These are phyloP conservation scores for Colletotrichum higginsianum DNA, from an alignment of 2,329 filamentous ascomycete species.

Conservation along the genomic window DNA sequence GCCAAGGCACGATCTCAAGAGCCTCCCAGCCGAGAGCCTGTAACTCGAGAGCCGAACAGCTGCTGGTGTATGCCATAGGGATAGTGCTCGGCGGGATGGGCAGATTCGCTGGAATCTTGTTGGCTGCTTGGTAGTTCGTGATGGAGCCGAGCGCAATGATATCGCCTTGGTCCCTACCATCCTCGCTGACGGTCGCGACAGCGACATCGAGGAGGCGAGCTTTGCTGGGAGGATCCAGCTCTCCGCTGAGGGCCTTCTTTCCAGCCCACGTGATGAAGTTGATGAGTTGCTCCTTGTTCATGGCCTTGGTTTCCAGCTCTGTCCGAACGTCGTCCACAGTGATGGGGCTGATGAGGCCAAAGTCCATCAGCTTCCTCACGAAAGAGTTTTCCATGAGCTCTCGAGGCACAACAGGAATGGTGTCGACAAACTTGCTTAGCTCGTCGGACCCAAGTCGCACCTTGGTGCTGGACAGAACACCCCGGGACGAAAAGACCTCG, in stretches of 20 bases:
- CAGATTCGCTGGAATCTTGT: conserved; percentile 84
- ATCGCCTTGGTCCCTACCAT: conserved; percentile 72
- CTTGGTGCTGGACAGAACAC: conserved; percentile 86
- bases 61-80: conserved; percentile 85
- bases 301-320: conserved; percentile 85
- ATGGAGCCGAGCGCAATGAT: conserved; percentile 86
- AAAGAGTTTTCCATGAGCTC: conserved; percentile 82
- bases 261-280: conserved; percentile 90
- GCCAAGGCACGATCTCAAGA: conserved; percentile 88
- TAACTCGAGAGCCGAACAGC: conserved; percentile 76
- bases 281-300: conserved; percentile 82
- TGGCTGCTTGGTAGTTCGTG: conserved; percentile 80
- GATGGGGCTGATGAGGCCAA: conserved; percentile 88
- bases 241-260: conserved; percentile 77
- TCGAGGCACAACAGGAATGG: conserved; percentile 88
- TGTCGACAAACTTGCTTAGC: conserved; percentile 82
- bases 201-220: conserved; percentile 83
- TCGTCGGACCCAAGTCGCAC: conserved; percentile 83
- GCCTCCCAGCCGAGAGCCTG: conserved; percentile 89
- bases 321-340: conserved; percentile 88
- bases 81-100: conserved; percentile 87
- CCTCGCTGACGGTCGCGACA: conserved; percentile 77
- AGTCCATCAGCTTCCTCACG: conserved; percentile 84
- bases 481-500: conserved; percentile 89
- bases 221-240: conserved; percentile 79